These are phyloP conservation scores for Cutaneotrichosporon sp. DNA, from an alignment of 1,284 basidiomycete genomes.

Conservation along the genomic window DNA sequence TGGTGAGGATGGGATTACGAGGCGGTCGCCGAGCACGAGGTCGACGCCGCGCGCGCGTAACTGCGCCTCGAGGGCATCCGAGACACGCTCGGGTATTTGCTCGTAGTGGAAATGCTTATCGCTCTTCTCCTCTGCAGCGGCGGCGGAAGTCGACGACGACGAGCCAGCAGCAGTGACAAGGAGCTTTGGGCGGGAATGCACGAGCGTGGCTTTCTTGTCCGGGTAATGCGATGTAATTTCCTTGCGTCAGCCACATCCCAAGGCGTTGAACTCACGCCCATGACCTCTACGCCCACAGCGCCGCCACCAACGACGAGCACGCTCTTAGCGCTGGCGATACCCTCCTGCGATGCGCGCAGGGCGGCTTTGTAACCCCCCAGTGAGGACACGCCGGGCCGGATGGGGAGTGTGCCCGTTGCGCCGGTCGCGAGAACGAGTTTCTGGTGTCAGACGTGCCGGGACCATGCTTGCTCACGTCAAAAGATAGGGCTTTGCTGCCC, in stretches of 20 bases:
- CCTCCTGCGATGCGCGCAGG: conserved; percentile 30
- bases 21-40: conserved; percentile 38
- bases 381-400: conserved; percentile 39
- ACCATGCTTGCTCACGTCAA: conserved; percentile 31
- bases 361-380: conserved; percentile 17
- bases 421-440: conserved; percentile 42
- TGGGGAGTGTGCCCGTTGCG: conserved; percentile 8
- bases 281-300: conserved; percentile 50
- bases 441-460: conserved; percentile 10
- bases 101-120: not conserved
- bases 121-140: not conserved
- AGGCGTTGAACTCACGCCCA: conserved; percentile 26
- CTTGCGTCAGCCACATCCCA: not conserved
- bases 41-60: conserved; percentile 42
- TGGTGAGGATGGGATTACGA: conserved; percentile 18
- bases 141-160: not conserved
- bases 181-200: conserved; percentile 27
- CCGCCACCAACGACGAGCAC: conserved; percentile 49
- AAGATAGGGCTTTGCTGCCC: conserved; percentile 38
- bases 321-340: conserved; percentile 31
- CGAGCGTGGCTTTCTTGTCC: conserved; percentile 24
- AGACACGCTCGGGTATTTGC: conserved; percentile 21
- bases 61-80: conserved; percentile 25
- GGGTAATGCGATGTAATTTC: conserved; percentile 35
- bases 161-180: conserved; percentile 19